Conservation (phyloP, 805 yeast species). For the Alloascoidea hylecoeti region DNA sequence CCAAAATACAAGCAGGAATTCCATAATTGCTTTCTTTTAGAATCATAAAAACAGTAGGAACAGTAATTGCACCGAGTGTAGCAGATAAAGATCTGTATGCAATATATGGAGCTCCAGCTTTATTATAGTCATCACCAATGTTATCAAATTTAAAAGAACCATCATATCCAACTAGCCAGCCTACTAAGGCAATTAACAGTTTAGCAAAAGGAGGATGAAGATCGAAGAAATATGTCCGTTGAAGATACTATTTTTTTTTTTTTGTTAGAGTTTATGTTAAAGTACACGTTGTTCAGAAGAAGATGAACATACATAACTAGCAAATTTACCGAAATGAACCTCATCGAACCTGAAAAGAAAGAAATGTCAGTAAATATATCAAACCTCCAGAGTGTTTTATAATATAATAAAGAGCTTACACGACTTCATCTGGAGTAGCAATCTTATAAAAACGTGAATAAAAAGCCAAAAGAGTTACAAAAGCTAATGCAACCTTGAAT, state of each 20-base stretch:
- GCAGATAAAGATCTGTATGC: constrained; percentile 75
- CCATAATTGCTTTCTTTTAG: constrained; percentile 77
- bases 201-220: constrained; percentile 98
- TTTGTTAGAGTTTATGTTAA: no score
- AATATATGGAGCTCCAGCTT: constrained; percentile 74
- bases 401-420: constrained; percentile 15
- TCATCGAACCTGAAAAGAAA: constrained; percentile 18
- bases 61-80: constrained; percentile 64
- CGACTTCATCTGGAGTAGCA: constrained; percentile 60
- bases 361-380: neutral
- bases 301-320: constrained; percentile 13
- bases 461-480: constrained; percentile 58
- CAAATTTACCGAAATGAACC: constrained; percentile 30
- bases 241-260: constrained; percentile 42
- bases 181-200: constrained; percentile 78
- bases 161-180: constrained; percentile 78
- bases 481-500: constrained; percentile 36
- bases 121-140: constrained; percentile 72
- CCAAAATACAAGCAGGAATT: constrained; percentile 65
- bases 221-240: constrained; percentile 88
- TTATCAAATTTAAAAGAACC: constrained; percentile 88
- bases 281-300: no score
- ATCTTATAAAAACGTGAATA: constrained; percentile 64
- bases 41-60: constrained; percentile 74
- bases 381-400: no score